Conservation (phyloP, 176 grass and related monocot genomes). For the Oryza longistaminata region DNA sequence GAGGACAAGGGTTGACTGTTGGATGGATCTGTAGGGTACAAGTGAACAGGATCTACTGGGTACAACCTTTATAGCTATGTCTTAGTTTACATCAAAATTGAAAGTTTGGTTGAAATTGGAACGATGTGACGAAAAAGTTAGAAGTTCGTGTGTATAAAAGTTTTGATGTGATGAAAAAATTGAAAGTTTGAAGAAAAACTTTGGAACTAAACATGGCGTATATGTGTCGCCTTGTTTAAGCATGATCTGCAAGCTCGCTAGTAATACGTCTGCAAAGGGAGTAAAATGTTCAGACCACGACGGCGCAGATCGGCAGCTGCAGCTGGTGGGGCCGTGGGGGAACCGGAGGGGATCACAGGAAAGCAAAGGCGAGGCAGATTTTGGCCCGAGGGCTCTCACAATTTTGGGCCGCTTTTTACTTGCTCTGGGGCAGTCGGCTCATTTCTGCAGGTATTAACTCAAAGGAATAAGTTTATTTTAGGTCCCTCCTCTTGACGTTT, state of each 20-base stretch:
- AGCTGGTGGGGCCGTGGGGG: not conserved
- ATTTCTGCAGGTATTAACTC: not conserved
- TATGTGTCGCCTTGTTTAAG: not conserved
- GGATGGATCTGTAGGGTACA: not conserved
- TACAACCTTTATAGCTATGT: not conserved
- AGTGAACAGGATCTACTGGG: too few species aligned
- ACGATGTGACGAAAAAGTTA: too few species aligned
- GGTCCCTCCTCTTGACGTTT: too few species aligned
- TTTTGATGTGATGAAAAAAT: too few species aligned
- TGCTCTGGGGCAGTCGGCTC: too few species aligned
- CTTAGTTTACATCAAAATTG: too few species aligned
- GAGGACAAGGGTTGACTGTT: conserved; percentile 2
- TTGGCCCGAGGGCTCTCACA: not conserved
- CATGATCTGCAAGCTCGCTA: not conserved
- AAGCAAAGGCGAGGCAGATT: not conserved
- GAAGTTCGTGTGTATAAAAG: too few species aligned
- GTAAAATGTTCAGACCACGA: not conserved
- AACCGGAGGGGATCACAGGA: not conserved
- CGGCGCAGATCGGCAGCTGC: not conserved
- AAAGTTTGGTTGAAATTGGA: too few species aligned
- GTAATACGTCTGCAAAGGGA: not conserved
- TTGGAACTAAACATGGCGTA: too few species aligned
- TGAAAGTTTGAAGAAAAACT: too few species aligned
- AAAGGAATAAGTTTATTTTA: too few species aligned
- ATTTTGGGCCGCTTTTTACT: not conserved